A percentile compares a stretch with the other conserved stretches of the same genome.
Evolutionary conservation across 2,329 filamentous ascomycete genomes (phyloP).

Genomic region (Penicillium sp.): DNA sequence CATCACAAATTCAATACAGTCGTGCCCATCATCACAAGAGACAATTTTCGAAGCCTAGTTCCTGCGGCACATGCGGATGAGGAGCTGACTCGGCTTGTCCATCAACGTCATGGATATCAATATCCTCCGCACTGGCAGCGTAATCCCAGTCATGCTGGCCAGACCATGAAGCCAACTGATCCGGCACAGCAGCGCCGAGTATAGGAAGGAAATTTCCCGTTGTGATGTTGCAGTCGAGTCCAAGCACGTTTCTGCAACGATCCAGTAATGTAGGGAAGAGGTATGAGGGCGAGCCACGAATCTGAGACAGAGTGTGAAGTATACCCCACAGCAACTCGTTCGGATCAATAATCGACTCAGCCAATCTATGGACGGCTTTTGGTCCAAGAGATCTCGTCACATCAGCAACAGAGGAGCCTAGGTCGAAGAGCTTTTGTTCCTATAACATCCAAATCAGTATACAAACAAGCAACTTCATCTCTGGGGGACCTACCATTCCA

Average conservation of each 20-base stretch:
- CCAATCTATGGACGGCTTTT: constrained; percentile 25
- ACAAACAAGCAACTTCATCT: neutral
- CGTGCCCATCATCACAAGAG: neutral
- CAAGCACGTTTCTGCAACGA: constrained; percentile 29
- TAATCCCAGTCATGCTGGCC: constrained; percentile 16
- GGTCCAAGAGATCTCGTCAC: constrained; percentile 31
- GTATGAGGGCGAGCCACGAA: constrained; percentile 39
- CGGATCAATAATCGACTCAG: constrained; percentile 31
- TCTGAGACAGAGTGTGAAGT: constrained; percentile 36
- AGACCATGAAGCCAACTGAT: constrained; percentile 15
- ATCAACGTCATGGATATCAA: constrained; percentile 2
- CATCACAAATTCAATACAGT: neutral
- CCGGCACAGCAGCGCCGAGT: constrained; percentile 11
- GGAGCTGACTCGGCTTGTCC: constrained; percentile 6
- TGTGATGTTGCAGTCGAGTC: constrained; percentile 30
- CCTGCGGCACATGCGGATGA: neutral
- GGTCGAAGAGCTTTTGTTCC: constrained; percentile 40
- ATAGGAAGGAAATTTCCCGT: constrained; percentile 28
- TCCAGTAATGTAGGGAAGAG: constrained; percentile 33
- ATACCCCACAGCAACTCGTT: constrained; percentile 39
- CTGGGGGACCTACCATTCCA: constrained; percentile 58
- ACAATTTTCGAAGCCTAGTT: constrained; percentile 8
- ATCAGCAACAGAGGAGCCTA: constrained; percentile 33
- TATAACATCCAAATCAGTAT: constrained; percentile 10
- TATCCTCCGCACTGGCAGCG: constrained; percentile 1